Evolutionary conservation across 2,329 filamentous ascomycete genomes (phyloP), one percentile per base, ranked within the genome.

Genomic region (Ophiocordyceps camponoti-floridani): DNA sequence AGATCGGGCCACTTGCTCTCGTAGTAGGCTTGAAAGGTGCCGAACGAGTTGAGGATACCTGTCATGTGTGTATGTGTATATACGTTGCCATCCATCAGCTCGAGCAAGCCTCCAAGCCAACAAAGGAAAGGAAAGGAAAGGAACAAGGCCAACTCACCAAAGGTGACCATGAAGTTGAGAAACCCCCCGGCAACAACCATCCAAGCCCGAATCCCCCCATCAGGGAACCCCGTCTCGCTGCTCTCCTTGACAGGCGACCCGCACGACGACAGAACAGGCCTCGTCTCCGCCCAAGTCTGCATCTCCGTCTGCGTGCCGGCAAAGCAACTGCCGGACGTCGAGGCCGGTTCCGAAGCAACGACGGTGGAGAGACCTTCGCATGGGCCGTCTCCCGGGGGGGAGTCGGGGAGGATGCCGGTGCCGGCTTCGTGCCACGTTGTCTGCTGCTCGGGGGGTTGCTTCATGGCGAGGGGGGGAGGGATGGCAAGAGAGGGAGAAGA

Each of bases 21-120:
- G 48, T 76, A 77, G 54, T 69, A 68, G 4, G 65, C 65, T 48
- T 77, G 71, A 46, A 72, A 77, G 3, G 70, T 65, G 4, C 73
- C 72, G 47, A 73, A 76, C n/a, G 68, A 56, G 48, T 62, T 59
- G 18, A 58, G n/a, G 13, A 58, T 45, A 8, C 55, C 56, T 58
- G 31, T 23, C 23, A 23, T 23, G n/a, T n/a, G n/a, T n/a, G n/a
- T n/a, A 11, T 14, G 10, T 23, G 7, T 31, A 31, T 31, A 31
- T 7, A 31, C 10, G n/a, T n/a, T n/a, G n/a, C n/a, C n/a, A n/a
- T 23, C 23, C 23, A 23, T 23, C 23, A 23, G 23, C 23, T 5
- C 23, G 5, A 23, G 23, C 23, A 23, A 3, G 23, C n/a, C n/a
- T 23, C 23, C 23, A 23, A 23, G 3, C 23, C 23, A 23, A 23